These are phyloP conservation scores for Yamadazyma tumulicola DNA, from an alignment of 805 yeast species.

Conservation along the genomic window DNA sequence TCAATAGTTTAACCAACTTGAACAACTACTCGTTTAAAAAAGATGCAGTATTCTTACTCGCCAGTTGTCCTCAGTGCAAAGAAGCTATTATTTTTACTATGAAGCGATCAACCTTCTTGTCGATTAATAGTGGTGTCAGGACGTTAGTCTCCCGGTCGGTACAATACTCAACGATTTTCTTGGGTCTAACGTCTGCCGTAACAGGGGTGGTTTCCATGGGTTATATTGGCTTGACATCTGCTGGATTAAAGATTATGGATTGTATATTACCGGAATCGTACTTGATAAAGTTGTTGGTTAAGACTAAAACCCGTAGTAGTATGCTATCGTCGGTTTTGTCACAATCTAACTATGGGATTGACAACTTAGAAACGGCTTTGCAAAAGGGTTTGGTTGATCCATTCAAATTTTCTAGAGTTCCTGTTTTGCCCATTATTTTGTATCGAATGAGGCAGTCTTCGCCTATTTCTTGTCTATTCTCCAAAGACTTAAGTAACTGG, in stretches of 20 bases:
- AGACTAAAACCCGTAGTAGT: conserved; percentile 1
- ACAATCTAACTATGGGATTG: conserved; percentile 14
- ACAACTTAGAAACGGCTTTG: conserved; percentile 29
- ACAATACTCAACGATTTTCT: conserved; percentile 28
- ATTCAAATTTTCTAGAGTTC: conserved; percentile 33
- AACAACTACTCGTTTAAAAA: conserved; percentile 1
- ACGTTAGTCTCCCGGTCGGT: conserved; percentile 17
- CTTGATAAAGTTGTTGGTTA: conserved; percentile 20
- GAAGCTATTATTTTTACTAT: conserved; percentile 29
- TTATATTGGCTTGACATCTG: conserved; percentile 34
- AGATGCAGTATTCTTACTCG: conserved; percentile 17
- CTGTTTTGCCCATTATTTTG: conserved; percentile 36
- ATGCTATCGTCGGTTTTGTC: conserved; percentile 7
- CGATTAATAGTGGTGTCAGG: conserved; percentile 16
- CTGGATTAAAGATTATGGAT: conserved; percentile 37
- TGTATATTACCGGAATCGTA: conserved; percentile 32
- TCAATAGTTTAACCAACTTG: conserved; percentile 9
- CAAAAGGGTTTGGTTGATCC: conserved; percentile 32
- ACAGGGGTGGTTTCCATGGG: conserved; percentile 40
- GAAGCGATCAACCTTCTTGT: conserved; percentile 24
- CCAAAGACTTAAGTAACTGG: conserved; percentile 15
- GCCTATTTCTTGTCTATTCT: conserved; percentile 24
- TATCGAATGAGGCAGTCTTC: conserved; percentile 36
- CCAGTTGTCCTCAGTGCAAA: conserved; percentile 43
- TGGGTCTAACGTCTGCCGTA: conserved; percentile 38